Conservation (phyloP, 306 rosid genomes). For the Inga oerstediana region DNA sequence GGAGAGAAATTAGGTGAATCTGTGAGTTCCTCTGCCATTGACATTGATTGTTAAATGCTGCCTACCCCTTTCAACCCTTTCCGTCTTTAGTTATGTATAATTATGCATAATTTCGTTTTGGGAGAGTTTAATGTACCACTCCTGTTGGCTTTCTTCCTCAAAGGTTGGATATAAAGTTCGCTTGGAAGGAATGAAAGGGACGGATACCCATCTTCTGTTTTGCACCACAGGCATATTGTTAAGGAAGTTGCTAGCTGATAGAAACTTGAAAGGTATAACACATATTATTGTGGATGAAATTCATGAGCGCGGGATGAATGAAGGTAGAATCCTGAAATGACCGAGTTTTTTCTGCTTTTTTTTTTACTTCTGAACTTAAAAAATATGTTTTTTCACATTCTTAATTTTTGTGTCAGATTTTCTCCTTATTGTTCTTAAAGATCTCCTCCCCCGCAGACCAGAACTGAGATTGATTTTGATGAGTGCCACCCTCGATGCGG, state of each 20-base stretch:
- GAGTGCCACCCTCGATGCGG: slow-evolving; percentile 98
- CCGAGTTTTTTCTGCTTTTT: slow-evolving; percentile 8
- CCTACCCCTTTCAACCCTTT: slow-evolving; percentile 5
- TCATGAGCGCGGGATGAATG: slow-evolving; percentile 99
- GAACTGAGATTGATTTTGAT: slow-evolving; percentile 86
- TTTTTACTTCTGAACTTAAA: slow-evolving; percentile 31
- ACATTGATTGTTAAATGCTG: slow-evolving; percentile 16
- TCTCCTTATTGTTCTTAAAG: slow-evolving; percentile 91
- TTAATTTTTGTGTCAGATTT: slow-evolving; percentile 71
- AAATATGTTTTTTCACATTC: slow-evolving; percentile 32
- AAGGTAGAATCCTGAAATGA: slow-evolving; percentile 62
- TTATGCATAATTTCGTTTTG: background rate
- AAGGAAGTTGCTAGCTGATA: slow-evolving; percentile 89
- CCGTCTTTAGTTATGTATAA: slow-evolving; percentile 4
- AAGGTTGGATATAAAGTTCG: slow-evolving; percentile 98
- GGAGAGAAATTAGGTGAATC: slow-evolving; percentile 98
- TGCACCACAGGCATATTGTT: slow-evolving; percentile 96
- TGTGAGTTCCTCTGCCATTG: slow-evolving; percentile 60
- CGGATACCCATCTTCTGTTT: slow-evolving; percentile 88
- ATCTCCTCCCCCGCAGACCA: slow-evolving; percentile 85
- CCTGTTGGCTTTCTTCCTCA: slow-evolving; percentile 29
- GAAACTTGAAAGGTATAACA: slow-evolving; percentile 82
- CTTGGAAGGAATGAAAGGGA: slow-evolving; percentile 94
- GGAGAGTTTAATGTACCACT: slow-evolving; percentile 18
- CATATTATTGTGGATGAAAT: slow-evolving; percentile 98